phyloP scores from a whole-genome alignment of 176 grass and related monocot genomes.

The Hordeum marinum region DNA sequence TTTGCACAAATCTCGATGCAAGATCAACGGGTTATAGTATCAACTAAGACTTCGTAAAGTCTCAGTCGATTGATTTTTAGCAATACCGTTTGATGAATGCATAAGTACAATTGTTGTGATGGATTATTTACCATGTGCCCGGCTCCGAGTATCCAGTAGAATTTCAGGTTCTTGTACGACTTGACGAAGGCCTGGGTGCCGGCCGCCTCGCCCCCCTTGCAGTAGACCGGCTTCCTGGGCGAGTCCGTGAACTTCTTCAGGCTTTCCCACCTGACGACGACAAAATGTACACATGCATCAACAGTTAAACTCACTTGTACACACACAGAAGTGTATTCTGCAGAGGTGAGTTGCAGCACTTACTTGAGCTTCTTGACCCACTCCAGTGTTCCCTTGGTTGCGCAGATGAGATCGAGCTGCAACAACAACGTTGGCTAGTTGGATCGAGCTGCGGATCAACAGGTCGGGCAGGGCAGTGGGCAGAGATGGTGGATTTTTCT shows the following conservation, averaged over 20 bases:
- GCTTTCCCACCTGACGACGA: conserved; percentile 48
- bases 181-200: conserved; percentile 74
- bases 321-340: too few relatives aligned
- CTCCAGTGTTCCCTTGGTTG: background rate
- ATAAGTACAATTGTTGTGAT: too few relatives aligned
- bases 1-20: too few relatives aligned
- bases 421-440: background rate
- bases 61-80: too few relatives aligned
- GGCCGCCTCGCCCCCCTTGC: conserved; percentile 22
- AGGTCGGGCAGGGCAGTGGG: too few relatives aligned
- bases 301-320: too few relatives aligned
- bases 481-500: too few relatives aligned
- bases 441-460: too few relatives aligned
- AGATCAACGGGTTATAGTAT: too few relatives aligned
- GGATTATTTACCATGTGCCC: conserved; percentile 92
- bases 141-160: conserved; percentile 83
- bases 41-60: too few relatives aligned
- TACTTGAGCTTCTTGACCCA: background rate
- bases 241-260: conserved; percentile 46
- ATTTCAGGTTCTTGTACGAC: conserved; percentile 74
- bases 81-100: background rate
- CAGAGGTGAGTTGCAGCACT: background rate
- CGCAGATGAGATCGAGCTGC: background rate
- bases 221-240: conserved; percentile 48
- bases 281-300: background rate